Percentiles rank a stretch among this genome's conserved stretches.
These are phyloP conservation scores for Rhizopus delemar DNA, from an alignment of 371 early-diverging fungal species.

Conservation along the genomic window DNA sequence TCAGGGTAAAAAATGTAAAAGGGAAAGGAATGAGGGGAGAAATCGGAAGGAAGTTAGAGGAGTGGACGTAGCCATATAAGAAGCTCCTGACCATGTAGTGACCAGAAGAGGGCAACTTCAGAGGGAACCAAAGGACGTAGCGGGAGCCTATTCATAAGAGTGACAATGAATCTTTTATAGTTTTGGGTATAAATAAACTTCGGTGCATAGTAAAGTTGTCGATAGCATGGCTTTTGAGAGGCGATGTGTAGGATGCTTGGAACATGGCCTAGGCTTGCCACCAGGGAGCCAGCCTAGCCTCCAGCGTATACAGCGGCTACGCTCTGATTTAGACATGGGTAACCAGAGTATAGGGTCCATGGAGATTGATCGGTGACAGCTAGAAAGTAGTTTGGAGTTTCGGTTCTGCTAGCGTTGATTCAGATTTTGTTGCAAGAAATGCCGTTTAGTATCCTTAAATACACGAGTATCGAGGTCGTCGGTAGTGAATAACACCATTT, in stretches of 20 bases:
- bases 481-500: no score
- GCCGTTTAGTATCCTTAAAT: no score
- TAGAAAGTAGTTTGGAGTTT: no score
- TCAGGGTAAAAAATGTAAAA: background rate
- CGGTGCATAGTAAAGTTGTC: background rate
- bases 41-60: background rate
- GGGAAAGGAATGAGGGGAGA: background rate
- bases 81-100: background rate
- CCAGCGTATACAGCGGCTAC: background rate
- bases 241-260: background rate
- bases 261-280: constrained; percentile 1
- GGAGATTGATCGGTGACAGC: no score
- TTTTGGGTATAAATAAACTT: background rate
- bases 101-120: background rate
- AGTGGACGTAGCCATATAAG: background rate
- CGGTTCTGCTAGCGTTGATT: no score
- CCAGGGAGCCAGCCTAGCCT: constrained; percentile 2
- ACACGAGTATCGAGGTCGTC: no score
- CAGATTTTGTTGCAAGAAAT: no score
- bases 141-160: background rate
- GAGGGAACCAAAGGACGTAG: background rate
- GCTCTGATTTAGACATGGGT: no score
- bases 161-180: background rate
- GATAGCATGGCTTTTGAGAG: background rate
- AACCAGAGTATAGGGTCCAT: no score